These are phyloP conservation scores for Rhamnella rubrinervis DNA, from an alignment of 331 rosid genomes.

Conservation along the genomic window DNA sequence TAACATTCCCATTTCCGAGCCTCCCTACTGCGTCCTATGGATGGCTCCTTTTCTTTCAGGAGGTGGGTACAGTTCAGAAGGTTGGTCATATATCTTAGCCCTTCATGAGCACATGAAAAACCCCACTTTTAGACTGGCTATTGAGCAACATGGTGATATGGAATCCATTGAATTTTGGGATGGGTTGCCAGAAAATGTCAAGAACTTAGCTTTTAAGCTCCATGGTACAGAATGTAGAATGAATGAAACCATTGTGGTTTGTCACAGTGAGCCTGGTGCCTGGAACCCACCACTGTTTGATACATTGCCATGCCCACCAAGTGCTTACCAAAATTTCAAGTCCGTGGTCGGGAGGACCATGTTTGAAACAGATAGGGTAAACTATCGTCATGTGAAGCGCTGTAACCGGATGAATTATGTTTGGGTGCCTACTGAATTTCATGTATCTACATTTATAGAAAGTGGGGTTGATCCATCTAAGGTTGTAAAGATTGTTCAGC, in stretches of 20 bases:
- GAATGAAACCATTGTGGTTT: constrained; percentile 69
- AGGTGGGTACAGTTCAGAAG: constrained; percentile 88
- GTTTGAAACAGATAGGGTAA: constrained; percentile 82
- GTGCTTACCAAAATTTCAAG: constrained; percentile 52
- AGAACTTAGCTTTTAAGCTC: constrained; percentile 51
- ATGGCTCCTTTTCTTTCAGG: constrained; percentile 91
- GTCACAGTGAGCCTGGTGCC: constrained; percentile 90
- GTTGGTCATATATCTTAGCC: constrained; percentile 74
- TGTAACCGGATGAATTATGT: constrained; percentile 72
- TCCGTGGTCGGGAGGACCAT: constrained; percentile 78
- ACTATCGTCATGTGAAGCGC: constrained; percentile 47
- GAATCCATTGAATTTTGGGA: constrained; percentile 74
- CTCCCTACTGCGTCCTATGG: constrained; percentile 67
- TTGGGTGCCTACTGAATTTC: constrained; percentile 89
- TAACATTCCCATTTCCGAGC: constrained; percentile 16
- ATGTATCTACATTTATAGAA: constrained; percentile 47
- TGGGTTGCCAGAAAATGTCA: constrained; percentile 50
- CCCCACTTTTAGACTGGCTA: constrained; percentile 50
- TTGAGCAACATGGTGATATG: constrained; percentile 75
- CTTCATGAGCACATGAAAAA: constrained; percentile 42
- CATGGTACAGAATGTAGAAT: constrained; percentile 47
- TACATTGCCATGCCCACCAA: constrained; percentile 76
- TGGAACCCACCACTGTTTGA: constrained; percentile 78
- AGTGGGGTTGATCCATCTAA: constrained; percentile 82
- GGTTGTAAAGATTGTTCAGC: constrained; percentile 79